Conservation (phyloP, 1,284 basidiomycete species). For the Fomes fomentarius region DNA sequence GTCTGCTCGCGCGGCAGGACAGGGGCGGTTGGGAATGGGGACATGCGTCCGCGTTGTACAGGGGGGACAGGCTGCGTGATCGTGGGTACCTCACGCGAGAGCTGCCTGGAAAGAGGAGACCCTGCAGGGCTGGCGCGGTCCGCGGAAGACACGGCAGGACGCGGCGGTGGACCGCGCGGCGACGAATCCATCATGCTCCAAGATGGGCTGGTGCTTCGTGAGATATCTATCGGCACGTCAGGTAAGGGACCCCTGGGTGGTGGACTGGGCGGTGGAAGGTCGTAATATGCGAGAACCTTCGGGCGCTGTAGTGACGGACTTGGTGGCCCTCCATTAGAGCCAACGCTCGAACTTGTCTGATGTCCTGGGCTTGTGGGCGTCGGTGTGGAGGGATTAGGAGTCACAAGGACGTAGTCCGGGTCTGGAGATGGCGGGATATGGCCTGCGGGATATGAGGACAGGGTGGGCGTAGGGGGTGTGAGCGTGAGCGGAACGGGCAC, state of each 20-base stretch:
- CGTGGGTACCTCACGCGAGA: conserved; percentile 20
- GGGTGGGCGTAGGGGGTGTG: conserved; percentile 28
- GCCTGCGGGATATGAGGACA: conserved; percentile 7
- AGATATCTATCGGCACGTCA: conserved; percentile 37
- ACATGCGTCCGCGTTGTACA: conserved; percentile 49
- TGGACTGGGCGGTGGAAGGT: conserved; percentile 59
- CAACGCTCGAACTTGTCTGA: conserved; percentile 8
- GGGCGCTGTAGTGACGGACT: conserved; percentile 24
- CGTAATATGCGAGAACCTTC: conserved; percentile 46
- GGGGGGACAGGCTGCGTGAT: conserved; percentile 33
- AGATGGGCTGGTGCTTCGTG: conserved; percentile 24
- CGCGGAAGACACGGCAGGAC: conserved; percentile 4
- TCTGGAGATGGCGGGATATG: conserved; percentile 21
- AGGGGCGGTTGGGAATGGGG: conserved; percentile 54
- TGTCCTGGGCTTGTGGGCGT: conserved; percentile 2
- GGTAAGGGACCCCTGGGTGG: conserved; percentile 54
- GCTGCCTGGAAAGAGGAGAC: conserved; percentile 20
- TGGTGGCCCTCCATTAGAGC: conserved; percentile 15
- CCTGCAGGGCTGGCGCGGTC: conserved; percentile 13
- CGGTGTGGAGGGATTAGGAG: conserved; percentile 19
- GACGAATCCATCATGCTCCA: conserved; percentile 22
- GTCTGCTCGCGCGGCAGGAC: conserved; percentile 31
- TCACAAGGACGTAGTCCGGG: conserved; percentile 28
- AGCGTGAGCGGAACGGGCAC: conserved; percentile 32
- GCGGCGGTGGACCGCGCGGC: conserved; percentile 16